Evolutionary conservation across 345 rosid genomes (phyloP).

Genomic region (Boechera divaricarpa): DNA sequence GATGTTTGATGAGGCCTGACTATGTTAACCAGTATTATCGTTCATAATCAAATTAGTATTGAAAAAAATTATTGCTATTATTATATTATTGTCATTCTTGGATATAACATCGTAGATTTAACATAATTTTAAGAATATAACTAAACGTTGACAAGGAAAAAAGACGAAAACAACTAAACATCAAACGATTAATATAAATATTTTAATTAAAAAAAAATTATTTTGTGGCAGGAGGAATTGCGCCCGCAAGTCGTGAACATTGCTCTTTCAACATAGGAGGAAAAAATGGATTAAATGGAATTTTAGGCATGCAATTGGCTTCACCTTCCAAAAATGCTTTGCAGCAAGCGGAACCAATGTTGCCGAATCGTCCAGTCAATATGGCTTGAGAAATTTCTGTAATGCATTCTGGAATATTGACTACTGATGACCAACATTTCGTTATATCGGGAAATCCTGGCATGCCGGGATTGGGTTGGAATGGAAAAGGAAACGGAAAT

Average conservation of each 20-base stretch:
- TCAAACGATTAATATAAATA: neutral
- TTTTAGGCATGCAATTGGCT: too few relatives aligned
- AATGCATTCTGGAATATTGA: neutral
- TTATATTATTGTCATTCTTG: neutral
- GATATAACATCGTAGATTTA: neutral
- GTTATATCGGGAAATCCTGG: neutral
- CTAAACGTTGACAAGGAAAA: neutral
- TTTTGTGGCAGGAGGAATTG: neutral
- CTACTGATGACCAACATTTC: neutral
- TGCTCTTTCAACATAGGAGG: too few relatives aligned
- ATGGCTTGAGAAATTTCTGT: neutral
- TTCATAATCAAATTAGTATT: too few relatives aligned
- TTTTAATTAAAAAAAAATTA: neutral
- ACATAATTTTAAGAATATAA: neutral
- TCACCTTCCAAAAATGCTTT: too few relatives aligned
- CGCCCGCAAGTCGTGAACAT: neutral
- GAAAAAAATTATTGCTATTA: too few relatives aligned
- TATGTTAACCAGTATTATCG: neutral
- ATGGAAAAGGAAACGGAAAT: neutral
- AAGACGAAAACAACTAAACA: neutral
- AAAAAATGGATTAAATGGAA: too few relatives aligned
- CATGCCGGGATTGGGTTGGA: neutral
- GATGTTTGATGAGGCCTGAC: neutral
- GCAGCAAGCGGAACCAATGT: too few relatives aligned
- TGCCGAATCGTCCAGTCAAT: neutral